Conservation (phyloP, 2,329 filamentous ascomycete species). For the Rhynchosporium graminicola region DNA sequence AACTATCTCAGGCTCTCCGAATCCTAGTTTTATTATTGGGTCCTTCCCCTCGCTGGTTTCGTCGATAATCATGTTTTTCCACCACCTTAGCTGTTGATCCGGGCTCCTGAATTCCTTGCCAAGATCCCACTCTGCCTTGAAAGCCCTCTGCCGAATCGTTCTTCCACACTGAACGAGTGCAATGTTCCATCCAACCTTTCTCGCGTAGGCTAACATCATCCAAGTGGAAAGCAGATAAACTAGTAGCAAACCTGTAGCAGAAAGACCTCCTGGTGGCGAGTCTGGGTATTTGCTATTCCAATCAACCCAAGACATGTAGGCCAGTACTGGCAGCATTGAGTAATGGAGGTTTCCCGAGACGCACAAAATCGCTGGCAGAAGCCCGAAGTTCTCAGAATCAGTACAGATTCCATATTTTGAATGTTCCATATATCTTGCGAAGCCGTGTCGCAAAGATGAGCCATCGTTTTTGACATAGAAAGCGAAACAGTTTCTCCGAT, state of each 20-base stretch:
- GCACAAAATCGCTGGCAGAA: background rate
- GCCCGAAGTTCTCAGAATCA: background rate
- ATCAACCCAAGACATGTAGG: background rate
- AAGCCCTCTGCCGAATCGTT: background rate
- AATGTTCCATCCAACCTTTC: background rate
- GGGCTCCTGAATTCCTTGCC: background rate
- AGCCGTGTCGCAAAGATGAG: background rate
- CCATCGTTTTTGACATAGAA: background rate
- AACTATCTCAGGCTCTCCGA: background rate
- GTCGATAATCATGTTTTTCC: background rate
- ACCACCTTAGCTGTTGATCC: background rate
- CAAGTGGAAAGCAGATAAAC: background rate
- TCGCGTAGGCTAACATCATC: background rate
- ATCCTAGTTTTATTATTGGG: background rate
- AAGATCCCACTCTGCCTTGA: background rate
- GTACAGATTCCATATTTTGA: background rate
- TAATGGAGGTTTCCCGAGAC: background rate
- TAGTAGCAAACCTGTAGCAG: background rate
- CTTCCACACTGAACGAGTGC: background rate
- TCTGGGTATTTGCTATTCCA: background rate
- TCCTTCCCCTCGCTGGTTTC: background rate
- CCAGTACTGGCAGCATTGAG: background rate
- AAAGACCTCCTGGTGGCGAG: background rate
- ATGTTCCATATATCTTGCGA: background rate
- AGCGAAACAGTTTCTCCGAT: background rate